These are phyloP conservation scores for Beauveria bassiana DNA, from an alignment of 2,329 filamentous ascomycete genomes.

Conservation along the genomic window DNA sequence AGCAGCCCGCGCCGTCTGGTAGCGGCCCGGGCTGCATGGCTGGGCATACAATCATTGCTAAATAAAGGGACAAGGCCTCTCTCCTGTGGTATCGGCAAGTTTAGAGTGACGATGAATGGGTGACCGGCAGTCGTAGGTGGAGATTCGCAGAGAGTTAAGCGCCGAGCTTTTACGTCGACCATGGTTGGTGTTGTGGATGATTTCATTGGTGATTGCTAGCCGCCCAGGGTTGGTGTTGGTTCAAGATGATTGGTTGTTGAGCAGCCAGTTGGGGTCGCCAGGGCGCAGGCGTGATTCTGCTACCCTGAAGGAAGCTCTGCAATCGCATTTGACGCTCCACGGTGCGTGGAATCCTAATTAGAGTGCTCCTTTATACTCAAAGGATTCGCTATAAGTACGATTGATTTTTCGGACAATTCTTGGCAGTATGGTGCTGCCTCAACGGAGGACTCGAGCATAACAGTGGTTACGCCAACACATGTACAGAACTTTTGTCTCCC, in stretches of 20 bases:
- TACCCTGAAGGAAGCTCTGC: background rate
- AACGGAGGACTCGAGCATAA: too few species aligned
- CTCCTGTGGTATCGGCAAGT: background rate
- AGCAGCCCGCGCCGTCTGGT: background rate
- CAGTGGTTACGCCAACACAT: too few species aligned
- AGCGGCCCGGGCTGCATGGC: background rate
- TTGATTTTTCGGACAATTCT: too few species aligned
- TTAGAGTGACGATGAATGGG: background rate
- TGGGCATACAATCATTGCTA: background rate
- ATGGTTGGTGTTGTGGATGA: background rate
- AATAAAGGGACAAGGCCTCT: background rate
- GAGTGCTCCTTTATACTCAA: too few species aligned
- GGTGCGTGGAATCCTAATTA: background rate
- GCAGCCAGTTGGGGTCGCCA: background rate
- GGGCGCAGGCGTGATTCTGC: background rate
- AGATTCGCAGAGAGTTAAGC: background rate
- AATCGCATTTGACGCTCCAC: background rate
- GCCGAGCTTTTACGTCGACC: background rate
- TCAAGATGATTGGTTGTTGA: background rate
- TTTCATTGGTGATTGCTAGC: slow-evolving; percentile 7
- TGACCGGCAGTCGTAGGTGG: background rate
- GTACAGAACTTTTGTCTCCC: too few species aligned
- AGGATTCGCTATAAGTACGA: too few species aligned
- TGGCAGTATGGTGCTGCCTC: too few species aligned
- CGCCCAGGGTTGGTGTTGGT: background rate